Base-by-base conservation (phyloP, 495 filamentous ascomycete genomes). In the Xylona heveae region DNA sequence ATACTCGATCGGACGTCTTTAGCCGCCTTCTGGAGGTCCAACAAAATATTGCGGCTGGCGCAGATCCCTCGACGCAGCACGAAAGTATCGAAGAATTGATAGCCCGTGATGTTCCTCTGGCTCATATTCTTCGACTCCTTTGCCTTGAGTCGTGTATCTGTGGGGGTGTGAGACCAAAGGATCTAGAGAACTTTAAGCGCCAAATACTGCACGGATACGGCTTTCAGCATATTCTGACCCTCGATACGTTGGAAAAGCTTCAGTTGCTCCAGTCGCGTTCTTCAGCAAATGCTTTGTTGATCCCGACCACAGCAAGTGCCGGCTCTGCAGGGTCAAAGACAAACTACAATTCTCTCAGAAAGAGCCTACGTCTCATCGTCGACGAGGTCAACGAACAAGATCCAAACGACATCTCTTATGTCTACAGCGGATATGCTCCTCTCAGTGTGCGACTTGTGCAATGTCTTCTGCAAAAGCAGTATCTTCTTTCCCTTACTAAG, bases 381-480 rank as follows among this genome's bases (percentile, higher is more conserved):
- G 85, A 95, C 49, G 90, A 99, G 49, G 84, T 95, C 36, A 84
- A 91, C 46, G 90, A 95, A 49, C 72, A 84, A 28, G 80, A 92
- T n/a, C 90, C 90, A 6, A 74, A 84, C 42, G 90, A 99, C 38
- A 78, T 95, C 38, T 79, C 90, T 6, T 99, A 95, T 46, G 84
- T 91, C 21, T 99, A 93, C 58, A 85, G 78, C 40, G 90, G 90
- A 28, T 95, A 94, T 48, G 90, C 90, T 4, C 88, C 90, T 2
- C 64, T 99, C 15, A 90, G 78, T 35, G 64, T 95, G 38, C 78
- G 90, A 10, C 67, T 99, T 12, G 75, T 99, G n/a, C 90, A 99
- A 53, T 88, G 78, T 42, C 64, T 95, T 21, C 51, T 95, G 33
- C 85, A 95, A 51, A 99, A 99, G 51, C 68, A 71, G 26, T 77